Evolutionary conservation across 2,329 filamentous ascomycete species (phyloP), one percentile per base, ranked within the genome.

Genomic region (Celoporthe dispersa): DNA sequence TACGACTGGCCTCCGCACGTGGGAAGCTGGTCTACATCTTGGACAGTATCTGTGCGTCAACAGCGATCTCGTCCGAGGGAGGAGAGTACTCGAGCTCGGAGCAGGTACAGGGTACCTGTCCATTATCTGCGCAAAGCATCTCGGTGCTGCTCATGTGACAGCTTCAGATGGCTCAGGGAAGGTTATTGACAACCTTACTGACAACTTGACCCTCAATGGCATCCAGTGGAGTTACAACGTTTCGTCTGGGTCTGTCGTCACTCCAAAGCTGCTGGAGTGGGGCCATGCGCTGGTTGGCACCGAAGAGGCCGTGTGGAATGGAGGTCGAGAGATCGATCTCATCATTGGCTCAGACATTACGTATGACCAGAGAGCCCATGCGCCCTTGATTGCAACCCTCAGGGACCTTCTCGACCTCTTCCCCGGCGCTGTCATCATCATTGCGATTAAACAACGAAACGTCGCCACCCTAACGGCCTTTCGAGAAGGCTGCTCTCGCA

Each of bases 331-430:
- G 2, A 78, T 88, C 60, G 90, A 94, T 77, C 79, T 93, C 5
- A 85, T 94, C 2, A 79, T 95, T 37, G 93, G 92, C 4, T 91
- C 92, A 44, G 92, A 95, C 77, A 87, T 95, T 79, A 94, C 91
- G 0, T 95, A 94, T 78, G 92, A 95, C 76, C 84, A 83, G 71
- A 82, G 82, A 48, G 84, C 88, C 57, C 89, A 92, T 64, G 87
- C 89, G 0, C 82, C 87, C 1, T 82, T 95, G 33, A 84, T 92
- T 2, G 85, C 84, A 3, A 94, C 92, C 3, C 78, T 94, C 66
- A 80, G 84, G 41, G 86, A 90, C 64, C 81, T 94, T 16, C 87
- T 92, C 64, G 81, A 82, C 1, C 76, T 89, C 67, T 87, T 88
- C 72, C 85, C 88, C 2, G 76, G 77, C 0, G 81, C 89, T 19